Percentiles rank a stretch among this genome's conserved stretches.
These are phyloP conservation scores for Pyrus betulifolia DNA, from an alignment of 306 rosid genomes.

Conservation along the genomic window DNA sequence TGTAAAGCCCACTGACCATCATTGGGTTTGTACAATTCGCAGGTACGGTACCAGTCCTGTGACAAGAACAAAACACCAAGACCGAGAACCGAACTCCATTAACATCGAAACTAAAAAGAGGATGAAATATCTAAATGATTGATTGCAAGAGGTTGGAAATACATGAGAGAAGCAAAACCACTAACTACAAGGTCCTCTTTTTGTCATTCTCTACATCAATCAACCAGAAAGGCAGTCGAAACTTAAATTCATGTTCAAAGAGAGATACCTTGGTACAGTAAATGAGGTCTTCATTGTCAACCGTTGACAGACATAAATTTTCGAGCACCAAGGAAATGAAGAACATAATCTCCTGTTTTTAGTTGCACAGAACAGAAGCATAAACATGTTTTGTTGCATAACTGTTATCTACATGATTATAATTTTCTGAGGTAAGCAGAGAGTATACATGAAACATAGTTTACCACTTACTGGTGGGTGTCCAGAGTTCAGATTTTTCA, in stretches of 20 bases:
- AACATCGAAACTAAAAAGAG: neutral
- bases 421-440: neutral
- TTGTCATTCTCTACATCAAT: neutral
- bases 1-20: slow-evolving; percentile 29
- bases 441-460: neutral
- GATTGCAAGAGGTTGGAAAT: neutral
- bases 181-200: neutral
- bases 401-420: neutral
- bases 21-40: slow-evolving; percentile 13
- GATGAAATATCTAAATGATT: neutral
- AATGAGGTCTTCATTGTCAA: slow-evolving; percentile 26
- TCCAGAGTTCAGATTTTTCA: slow-evolving; percentile 10
- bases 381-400: neutral
- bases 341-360: slow-evolving; percentile 22
- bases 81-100: neutral
- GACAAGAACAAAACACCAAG: neutral
- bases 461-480: slow-evolving; percentile 8
- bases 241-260: neutral
- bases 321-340: slow-evolving; percentile 31
- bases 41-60: slow-evolving; percentile 27
- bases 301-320: slow-evolving; percentile 21
- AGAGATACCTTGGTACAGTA: slow-evolving; percentile 32
- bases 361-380: slow-evolving; percentile 1
- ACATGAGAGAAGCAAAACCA: neutral
- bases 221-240: neutral